Percentiles rank a stretch among this genome's conserved stretches.
These are phyloP conservation scores for Reticulascus tulasneorum DNA, from an alignment of 2,329 filamentous ascomycete species.

Conservation along the genomic window DNA sequence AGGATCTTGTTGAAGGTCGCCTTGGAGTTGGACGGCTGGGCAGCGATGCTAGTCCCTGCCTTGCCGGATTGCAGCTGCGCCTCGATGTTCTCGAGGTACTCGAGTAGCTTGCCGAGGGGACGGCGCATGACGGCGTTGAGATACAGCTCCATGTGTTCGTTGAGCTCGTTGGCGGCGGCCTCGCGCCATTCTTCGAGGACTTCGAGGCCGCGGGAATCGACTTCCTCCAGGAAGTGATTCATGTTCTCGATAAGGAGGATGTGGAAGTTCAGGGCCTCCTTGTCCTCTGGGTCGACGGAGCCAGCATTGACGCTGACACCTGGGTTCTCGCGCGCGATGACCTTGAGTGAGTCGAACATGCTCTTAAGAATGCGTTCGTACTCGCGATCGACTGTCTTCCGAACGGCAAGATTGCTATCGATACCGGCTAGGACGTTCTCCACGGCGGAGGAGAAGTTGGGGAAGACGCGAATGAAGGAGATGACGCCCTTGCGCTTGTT, in stretches of 20 bases:
- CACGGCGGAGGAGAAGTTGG: constrained; percentile 74
- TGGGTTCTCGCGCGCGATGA: constrained; percentile 75
- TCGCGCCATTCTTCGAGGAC: constrained; percentile 81
- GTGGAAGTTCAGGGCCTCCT: constrained; percentile 95
- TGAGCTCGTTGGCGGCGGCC: constrained; percentile 72
- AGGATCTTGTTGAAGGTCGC: constrained; percentile 82
- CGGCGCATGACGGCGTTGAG: constrained; percentile 83
- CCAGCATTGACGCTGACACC: constrained; percentile 39
- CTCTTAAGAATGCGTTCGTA: constrained; percentile 86
- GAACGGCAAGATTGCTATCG: constrained; percentile 57
- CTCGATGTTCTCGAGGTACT: constrained; percentile 88
- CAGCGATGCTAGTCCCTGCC: constrained; percentile 61
- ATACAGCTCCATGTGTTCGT: constrained; percentile 84
- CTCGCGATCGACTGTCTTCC: constrained; percentile 76
- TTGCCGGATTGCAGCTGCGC: constrained; percentile 60
- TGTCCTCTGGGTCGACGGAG: constrained; percentile 70
- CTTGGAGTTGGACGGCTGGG: constrained; percentile 79
- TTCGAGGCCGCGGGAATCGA: constrained; percentile 69
- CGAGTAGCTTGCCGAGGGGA: constrained; percentile 83
- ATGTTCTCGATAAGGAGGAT: constrained; percentile 98
- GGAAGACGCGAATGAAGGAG: constrained; percentile 90
- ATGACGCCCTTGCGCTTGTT: constrained; percentile 98
- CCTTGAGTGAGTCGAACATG: constrained; percentile 96
- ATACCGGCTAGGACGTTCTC: constrained; percentile 73
- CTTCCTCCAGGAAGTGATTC: constrained; percentile 94